phyloP scores from a whole-genome alignment of 192 early-diverging fungal genomes.

The Coemansia sp. region DNA sequence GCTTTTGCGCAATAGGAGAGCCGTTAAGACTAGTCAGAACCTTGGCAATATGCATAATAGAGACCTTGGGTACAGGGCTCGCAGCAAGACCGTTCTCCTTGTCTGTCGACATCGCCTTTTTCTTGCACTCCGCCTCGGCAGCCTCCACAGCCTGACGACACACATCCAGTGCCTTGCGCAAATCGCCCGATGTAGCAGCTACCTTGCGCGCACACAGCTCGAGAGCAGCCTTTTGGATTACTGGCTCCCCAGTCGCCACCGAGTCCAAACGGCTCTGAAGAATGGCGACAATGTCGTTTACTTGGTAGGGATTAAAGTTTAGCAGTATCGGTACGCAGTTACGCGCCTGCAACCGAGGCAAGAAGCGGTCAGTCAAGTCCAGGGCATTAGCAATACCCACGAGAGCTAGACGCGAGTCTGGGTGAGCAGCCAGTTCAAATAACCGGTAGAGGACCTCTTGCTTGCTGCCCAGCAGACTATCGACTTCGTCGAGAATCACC shows the following conservation, averaged over 20 bases:
- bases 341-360: constrained; percentile 83
- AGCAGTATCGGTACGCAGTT: constrained; percentile 80
- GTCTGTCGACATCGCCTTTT: constrained; percentile 36
- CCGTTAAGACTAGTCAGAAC: constrained; percentile 68
- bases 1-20: constrained; percentile 60
- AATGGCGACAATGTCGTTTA: constrained; percentile 83
- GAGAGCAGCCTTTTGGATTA: constrained; percentile 84
- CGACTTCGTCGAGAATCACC: constrained; percentile 92
- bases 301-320: constrained; percentile 87
- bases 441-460: constrained; percentile 87
- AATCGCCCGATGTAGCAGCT: constrained; percentile 79
- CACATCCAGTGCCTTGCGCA: constrained; percentile 77
- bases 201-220: constrained; percentile 94
- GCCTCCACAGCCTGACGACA: constrained; percentile 87
- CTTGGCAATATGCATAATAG: constrained; percentile 75
- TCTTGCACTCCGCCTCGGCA: constrained; percentile 68
- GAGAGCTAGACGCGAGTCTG: constrained; percentile 68
- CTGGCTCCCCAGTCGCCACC: constrained; percentile 46
- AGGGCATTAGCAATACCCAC: constrained; percentile 96
- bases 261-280: constrained; percentile 78
- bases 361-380: constrained; percentile 83
- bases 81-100: constrained; percentile 40
- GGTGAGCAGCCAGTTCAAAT: constrained; percentile 66
- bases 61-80: constrained; percentile 66
- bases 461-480: constrained; percentile 77